Base-by-base conservation (phyloP, 225 moss, liverwort and hornwort genomes). In the Pleurozium schreberi region DNA sequence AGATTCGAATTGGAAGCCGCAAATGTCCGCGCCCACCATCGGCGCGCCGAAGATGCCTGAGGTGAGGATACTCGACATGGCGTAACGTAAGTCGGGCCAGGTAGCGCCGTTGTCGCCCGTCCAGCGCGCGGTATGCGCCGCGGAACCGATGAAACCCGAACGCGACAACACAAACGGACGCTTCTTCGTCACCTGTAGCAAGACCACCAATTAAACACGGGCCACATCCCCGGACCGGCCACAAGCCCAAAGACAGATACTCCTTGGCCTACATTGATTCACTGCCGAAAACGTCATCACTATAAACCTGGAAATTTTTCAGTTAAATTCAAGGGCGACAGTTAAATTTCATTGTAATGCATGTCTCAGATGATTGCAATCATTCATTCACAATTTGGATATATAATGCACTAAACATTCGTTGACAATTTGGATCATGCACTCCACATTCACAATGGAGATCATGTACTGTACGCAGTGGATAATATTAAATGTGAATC, bases 61-160 rank as follows among this genome's bases (percentile, higher is more conserved):
- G 84, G 93, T 95, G 36, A 97, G 93, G 42, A 93, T 43, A 40
- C 90, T 86, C 14, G 90, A 77, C 18, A 95, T 55, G 17, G 97
- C 95, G 50, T 91, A 89, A 10, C 55, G n/a, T 50, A 97, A 74
- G 50, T 97, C 96, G 5, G 87, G 40, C 92, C 93, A 97, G 15
- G 95, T 88, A 31, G 97, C 95, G 31, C 85, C 87, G 59, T 97
- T 97, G 80, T 97, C 96, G 45, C 97, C 97, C 10, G 96, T 96
- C 97, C 97, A 97, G 63, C 93, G 96, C 40, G 96, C 97, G 25
- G 86, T 83, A 61, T 93, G 83, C 23, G 93, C 84, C 38, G 95
- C 86, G 6, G 97, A 92, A 19, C 97, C 97, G 28, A 93, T 81
- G 70, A 95, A 97, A 31, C 92, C 86, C 14, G 97, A 95, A 20